Base-by-base conservation (phyloP, 2,329 filamentous ascomycete genomes). In the Colletotrichum filicis region DNA sequence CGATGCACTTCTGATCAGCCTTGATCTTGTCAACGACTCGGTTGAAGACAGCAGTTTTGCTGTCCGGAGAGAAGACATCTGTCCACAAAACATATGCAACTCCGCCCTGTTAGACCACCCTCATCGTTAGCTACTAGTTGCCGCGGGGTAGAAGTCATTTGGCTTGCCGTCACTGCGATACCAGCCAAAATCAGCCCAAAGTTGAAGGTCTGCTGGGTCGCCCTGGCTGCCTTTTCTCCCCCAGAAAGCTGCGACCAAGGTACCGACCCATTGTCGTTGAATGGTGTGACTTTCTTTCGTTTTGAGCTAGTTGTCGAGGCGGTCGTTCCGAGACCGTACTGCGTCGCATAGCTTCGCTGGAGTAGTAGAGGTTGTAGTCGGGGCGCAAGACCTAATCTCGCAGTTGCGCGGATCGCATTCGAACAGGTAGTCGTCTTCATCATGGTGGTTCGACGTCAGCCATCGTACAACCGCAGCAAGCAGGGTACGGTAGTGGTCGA, bases 141-240 rank as follows among this genome's bases (percentile, higher is more conserved):
- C 60, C 60, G 62, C 56, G 71, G 55, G 66, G 55, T 63, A 61
- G 14, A 9, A 14, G 57, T 58, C 46, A 56, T 55, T 26, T 53
- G 56, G 77, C 88, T 74, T 87, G 95, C 94, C 46, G 95, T 98
- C 77, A 96, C 86, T 42, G 91, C 88, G 12, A 95, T 83, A 30
- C 96, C 96, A 8, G 92, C 86, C 1, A 95, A 76, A 9, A 98
- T 91, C 74, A 98, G 83, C 76, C 92, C 88, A 76, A 98, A 91
- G 83, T 98, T 98, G 85, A 97, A 93, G 19, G 92, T 93, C 82
- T 98, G 96, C 82, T 98, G 95, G 0, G 94, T 96, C 9, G 95
- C 94, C 52, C 96, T 90, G 28, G 93, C 93, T 3, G 92, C 91
- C 82, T 98, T 98, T 81, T 98, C 96, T 60, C 85, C 85, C 0